phyloP scores from a whole-genome alignment of 768 basidiomycete genomes.

The Mycena galericulata region DNA sequence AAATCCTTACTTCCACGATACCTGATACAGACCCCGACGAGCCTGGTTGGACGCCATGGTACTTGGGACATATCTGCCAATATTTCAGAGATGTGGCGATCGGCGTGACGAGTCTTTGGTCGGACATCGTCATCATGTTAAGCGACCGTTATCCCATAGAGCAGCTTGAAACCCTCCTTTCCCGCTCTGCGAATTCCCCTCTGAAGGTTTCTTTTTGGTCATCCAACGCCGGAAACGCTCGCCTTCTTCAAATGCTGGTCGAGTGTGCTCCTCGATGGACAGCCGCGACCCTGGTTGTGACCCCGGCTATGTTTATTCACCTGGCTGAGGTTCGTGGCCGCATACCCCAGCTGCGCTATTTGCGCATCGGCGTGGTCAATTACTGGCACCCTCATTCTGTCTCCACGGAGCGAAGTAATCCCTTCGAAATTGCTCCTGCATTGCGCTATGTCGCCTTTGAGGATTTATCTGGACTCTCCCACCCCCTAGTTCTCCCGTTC shows the following conservation, averaged over 20 bases:
- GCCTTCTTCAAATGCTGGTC: constrained; percentile 8
- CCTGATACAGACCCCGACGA: neutral
- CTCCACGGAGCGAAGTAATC: neutral
- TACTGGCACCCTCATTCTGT: neutral
- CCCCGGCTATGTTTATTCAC: neutral
- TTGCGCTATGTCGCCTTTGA: constrained; percentile 15
- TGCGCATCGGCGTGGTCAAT: constrained; percentile 15
- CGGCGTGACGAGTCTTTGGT: neutral
- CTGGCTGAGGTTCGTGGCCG: neutral
- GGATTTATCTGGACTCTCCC: neutral
- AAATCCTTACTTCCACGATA: neutral
- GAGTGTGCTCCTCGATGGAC: constrained; percentile 8
- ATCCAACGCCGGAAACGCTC: neutral
- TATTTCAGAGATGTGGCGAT: constrained; percentile 18
- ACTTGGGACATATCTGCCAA: constrained; percentile 20
- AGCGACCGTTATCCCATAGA: neutral
- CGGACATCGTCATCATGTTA: neutral
- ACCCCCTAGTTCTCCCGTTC: neutral
- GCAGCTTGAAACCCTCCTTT: constrained; percentile 10
- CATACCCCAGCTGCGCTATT: constrained; percentile 8
- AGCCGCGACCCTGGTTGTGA: neutral
- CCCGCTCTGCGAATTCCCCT: constrained; percentile 1
- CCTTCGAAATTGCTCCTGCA: constrained; percentile 23
- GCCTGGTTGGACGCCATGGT: constrained; percentile 9
- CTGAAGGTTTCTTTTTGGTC: constrained; percentile 14